Percentiles rank a stretch among this genome's conserved stretches.
These are phyloP conservation scores for Aureobasidium sp. DNA, from an alignment of 2,329 filamentous ascomycete genomes.

Conservation along the genomic window DNA sequence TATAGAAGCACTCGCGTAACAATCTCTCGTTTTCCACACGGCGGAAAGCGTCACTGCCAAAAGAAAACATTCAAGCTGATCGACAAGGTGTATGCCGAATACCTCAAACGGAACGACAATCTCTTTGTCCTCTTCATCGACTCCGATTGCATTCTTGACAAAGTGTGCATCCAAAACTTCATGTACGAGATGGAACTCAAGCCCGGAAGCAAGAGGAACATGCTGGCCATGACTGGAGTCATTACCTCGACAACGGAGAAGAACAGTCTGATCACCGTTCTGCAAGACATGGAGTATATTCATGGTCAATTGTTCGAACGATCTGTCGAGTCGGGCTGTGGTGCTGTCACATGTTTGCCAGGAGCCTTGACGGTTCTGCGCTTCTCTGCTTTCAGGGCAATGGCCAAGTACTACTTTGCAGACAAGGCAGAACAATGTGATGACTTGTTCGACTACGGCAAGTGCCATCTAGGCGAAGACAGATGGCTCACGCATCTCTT, in stretches of 20 bases:
- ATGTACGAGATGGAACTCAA: slow-evolving; percentile 98
- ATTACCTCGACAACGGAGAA: slow-evolving; percentile 91
- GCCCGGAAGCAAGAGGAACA: slow-evolving; percentile 82
- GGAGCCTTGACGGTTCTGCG: slow-evolving; percentile 93
- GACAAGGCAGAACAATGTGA: slow-evolving; percentile 94
- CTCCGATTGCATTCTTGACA: slow-evolving; percentile 90
- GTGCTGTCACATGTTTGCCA: slow-evolving; percentile 87
- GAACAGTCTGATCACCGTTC: slow-evolving; percentile 79
- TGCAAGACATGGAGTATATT: slow-evolving; percentile 98
- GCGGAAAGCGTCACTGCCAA: slow-evolving; percentile 89
- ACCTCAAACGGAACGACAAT: slow-evolving; percentile 81
- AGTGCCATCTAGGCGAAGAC: slow-evolving; percentile 91
- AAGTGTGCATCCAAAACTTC: slow-evolving; percentile 90
- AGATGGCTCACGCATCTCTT: slow-evolving; percentile 96
- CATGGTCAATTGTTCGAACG: slow-evolving; percentile 95
- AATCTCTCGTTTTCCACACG: slow-evolving; percentile 84
- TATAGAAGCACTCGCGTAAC: slow-evolving; percentile 81
- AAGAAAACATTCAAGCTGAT: slow-evolving; percentile 90
- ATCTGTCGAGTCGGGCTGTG: slow-evolving; percentile 89
- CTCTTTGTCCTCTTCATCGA: slow-evolving; percentile 96
- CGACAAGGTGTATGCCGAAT: slow-evolving; percentile 83
- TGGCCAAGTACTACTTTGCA: slow-evolving; percentile 98
- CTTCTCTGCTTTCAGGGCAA: slow-evolving; percentile 90
- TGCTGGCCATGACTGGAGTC: slow-evolving; percentile 95
- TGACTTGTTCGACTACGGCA: slow-evolving; percentile 93